Evolutionary conservation across 202 grass and related monocot species (phyloP), one percentile per base, ranked within the genome.

Genomic region (Carex sylvatica): DNA sequence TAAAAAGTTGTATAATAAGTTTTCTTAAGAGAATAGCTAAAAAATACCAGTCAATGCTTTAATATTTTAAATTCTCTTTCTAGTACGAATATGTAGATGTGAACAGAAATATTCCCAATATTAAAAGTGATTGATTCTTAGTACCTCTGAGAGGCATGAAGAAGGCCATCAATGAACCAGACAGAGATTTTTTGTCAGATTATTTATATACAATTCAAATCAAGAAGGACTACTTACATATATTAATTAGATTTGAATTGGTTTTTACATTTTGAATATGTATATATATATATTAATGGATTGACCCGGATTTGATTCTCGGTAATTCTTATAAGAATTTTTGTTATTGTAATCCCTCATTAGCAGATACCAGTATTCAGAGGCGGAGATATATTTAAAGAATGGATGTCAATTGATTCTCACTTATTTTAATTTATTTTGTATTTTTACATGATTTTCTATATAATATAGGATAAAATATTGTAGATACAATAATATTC

Each of bases 71-170:
- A 72, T 15, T 66, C 1, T 3, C 9, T 72, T 1, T 26, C 47
- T 11, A 23, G 78, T 49, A 68, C 10, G n/a, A 60, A 52, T 44
- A 31, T 11, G 46, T 33, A 67, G 10, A 55, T 85, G 82, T 88
- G 85, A 83, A 87, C 67, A 35, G 2, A 84, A 28, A 85, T 85
- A 88, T 85, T 81, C 87, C 18, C 16, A 19, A 36, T 36, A 36
- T 36, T 36, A 36, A 66, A 81, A 65, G 4, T 44, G 5, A 22
- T 18, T 81, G 40, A 66, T 80, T 80, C 33, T 33, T 62, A 65
- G 46, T 65, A 49, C 44, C 47, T 30, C 46, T 18, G 24, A 10
- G 58, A 44, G 82, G 76, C 87, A 88, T 88, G 83, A 88, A 88
- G 70, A 61, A 71, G 72, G 65, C 82, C 87, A 60, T 55, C 56